Conservation (phyloP, 352 stramenopile species). For the Globisporangium iwayamae region DNA sequence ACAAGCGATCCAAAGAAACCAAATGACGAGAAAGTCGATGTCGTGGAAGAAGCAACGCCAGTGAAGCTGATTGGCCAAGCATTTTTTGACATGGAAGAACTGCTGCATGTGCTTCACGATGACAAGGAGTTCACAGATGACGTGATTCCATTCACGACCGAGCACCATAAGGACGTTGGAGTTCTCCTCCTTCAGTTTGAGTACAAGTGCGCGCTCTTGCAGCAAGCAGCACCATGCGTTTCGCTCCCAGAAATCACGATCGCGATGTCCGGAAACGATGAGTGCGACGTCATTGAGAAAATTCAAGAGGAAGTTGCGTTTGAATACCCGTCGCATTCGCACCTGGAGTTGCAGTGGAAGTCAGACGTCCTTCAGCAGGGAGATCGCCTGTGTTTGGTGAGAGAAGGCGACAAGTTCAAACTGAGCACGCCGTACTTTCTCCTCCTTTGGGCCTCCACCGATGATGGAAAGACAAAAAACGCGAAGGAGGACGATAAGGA, state of each 20-base stretch:
- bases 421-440: constrained; percentile 41
- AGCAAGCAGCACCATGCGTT: constrained; percentile 15
- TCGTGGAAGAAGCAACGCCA: background rate
- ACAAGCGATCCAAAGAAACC: background rate
- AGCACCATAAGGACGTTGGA: constrained; percentile 33
- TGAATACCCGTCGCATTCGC: constrained; percentile 36
- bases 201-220: constrained; percentile 43
- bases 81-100: constrained; percentile 38
- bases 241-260: constrained; percentile 23
- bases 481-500: constrained; percentile 5
- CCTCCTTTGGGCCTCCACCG: constrained; percentile 30
- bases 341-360: constrained; percentile 41
- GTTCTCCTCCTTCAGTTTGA: constrained; percentile 38
- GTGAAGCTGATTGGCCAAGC: constrained; percentile 41
- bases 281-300: background rate
- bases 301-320: constrained; percentile 21
- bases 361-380: constrained; percentile 18
- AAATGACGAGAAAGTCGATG: background rate
- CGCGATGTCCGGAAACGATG: constrained; percentile 32
- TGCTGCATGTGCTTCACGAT: constrained; percentile 41
- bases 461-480: constrained; percentile 2
- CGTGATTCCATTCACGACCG: constrained; percentile 32
- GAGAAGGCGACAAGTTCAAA: constrained; percentile 39
- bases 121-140: constrained; percentile 41
- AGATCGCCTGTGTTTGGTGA: constrained; percentile 41